Evolutionary conservation across 2,329 filamentous ascomycete genomes (phyloP), one percentile per base, ranked within the genome.

Genomic region (Penicillium sp.): DNA sequence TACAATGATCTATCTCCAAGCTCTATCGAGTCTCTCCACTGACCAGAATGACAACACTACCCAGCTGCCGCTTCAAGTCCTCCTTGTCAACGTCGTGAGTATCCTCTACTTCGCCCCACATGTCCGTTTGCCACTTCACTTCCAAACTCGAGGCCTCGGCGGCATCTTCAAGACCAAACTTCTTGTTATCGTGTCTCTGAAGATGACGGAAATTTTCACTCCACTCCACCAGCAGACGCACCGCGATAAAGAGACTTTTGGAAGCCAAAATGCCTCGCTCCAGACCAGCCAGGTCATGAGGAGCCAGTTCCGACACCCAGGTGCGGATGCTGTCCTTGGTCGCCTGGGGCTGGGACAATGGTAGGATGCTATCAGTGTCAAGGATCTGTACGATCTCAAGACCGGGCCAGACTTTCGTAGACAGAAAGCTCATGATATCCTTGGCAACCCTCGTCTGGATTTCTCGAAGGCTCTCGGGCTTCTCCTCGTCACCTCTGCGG

Each of bases 21-120:
- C 9, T 47, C 57, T 58, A 70, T 37, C 59, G 60, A 31, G 55
- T 62, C 55, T 71, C 66, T 1, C 87, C 87, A 48, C 82, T 84
- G 8, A 96, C 87, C 43, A 97, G 73, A 63, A 97, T 67, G 13
- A 95, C 79, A 9, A 89, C 88, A 67, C 89, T 95, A 12, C 92
- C 93, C 52, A 97, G 74, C 73, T 97, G 93, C 63, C 92, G 80
- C 66, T 83, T 81, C 57, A 97, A 61, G 70, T 98, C 93, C 71
- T 95, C 92, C 70, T 85, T 88, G 63, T 95, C 87, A 1, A 98
- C 93, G 75, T 98, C 93, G 72, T 98, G 93, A 25, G 91, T 95
- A 71, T 98, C 91, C 69, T 98, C 93, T 0, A 98, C 93, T 76
- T 95, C 91, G 7, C 93, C 93, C 92, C 93, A 97, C 71, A 87